phyloP scores from a whole-genome alignment of 495 filamentous ascomycete genomes.

The Penicillium lividum region DNA sequence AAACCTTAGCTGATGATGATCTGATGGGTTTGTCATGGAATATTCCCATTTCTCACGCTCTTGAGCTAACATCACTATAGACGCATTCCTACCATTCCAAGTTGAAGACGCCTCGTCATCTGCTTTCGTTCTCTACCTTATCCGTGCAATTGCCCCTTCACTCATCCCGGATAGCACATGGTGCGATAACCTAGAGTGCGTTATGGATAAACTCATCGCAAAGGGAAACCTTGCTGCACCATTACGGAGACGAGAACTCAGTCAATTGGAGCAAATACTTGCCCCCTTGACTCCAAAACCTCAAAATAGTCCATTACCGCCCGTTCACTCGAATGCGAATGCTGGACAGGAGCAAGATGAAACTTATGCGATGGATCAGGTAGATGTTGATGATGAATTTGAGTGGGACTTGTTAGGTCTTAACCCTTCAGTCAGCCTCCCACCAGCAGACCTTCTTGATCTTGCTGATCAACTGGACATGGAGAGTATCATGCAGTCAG shows the following conservation, averaged over 20 bases:
- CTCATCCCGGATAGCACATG: conserved; percentile 26
- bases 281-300: conserved; percentile 29
- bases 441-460: conserved; percentile 29
- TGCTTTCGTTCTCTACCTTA: conserved; percentile 33
- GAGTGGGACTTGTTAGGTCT: conserved; percentile 33
- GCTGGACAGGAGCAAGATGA: conserved; percentile 14
- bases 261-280: conserved; percentile 29
- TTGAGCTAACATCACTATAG: conserved; percentile 2
- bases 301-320: conserved; percentile 2
- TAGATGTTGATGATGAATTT: conserved; percentile 26
- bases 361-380: conserved; percentile 21
- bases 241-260: conserved; percentile 25
- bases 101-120: conserved; percentile 37
- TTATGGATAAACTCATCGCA: conserved; percentile 27
- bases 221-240: conserved; percentile 34
- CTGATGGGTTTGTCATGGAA: conserved; percentile 24
- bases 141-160: conserved; percentile 28
- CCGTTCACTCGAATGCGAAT: conserved; percentile 2
- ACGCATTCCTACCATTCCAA: conserved; percentile 36
- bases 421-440: conserved; percentile 30
- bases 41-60: not conserved
- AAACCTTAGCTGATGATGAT: conserved; percentile 32
- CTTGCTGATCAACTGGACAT: conserved; percentile 35
- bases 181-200: conserved; percentile 29
- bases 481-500: conserved; percentile 34